Base-by-base conservation (phyloP, 2,329 filamentous ascomycete species). In the Scleromitrula shiraiana region DNA sequence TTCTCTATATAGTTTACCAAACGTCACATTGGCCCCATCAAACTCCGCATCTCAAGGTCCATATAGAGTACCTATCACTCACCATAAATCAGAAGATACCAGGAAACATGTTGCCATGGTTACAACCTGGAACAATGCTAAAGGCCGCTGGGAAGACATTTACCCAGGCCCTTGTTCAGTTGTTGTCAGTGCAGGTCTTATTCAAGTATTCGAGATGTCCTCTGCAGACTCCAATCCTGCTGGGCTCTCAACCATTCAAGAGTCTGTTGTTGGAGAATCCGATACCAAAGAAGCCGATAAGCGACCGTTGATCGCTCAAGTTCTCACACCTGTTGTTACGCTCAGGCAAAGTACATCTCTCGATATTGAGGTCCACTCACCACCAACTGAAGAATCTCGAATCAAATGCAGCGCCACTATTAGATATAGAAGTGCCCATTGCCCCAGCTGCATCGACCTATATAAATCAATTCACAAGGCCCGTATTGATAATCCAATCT, bases 361-460 rank as follows among this genome's bases (percentile, higher is more conserved):
- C 26, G 93, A 98, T 64, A 87, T 98, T 46, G 93, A 94, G 56
- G 88, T 98, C 55, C 85, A 89, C 41, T 96, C 91, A 6, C 88
- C 88, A 1, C 85, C 90, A 22, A 85, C 85, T 6, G 64, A 74
- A 27, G 79, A 85, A 53, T 89, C 85, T 5, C 78, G 80, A 58
- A 76, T 95, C 49, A 77, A 74, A 50, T 76, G 69, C 62, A 76
- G 83, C 42, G 83, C 82, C 12, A 75, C 75, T 26, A 91, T 62
- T 22, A 94, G 73, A 37, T 93, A 97, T 76, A 84, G 93, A 35
- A 88, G 88, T 40, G 74, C 83, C 35, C 86, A 78, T 39, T 75
- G 81, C 2, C 76, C 80, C 36, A 91, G 96, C 53, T 94, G 90
- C 62, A 82, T 85, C 55, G 76, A 78, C 29, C 74, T 98, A 4